Base-by-base conservation (phyloP, 768 basidiomycete species). In the Lentinus tigrinus region DNA sequence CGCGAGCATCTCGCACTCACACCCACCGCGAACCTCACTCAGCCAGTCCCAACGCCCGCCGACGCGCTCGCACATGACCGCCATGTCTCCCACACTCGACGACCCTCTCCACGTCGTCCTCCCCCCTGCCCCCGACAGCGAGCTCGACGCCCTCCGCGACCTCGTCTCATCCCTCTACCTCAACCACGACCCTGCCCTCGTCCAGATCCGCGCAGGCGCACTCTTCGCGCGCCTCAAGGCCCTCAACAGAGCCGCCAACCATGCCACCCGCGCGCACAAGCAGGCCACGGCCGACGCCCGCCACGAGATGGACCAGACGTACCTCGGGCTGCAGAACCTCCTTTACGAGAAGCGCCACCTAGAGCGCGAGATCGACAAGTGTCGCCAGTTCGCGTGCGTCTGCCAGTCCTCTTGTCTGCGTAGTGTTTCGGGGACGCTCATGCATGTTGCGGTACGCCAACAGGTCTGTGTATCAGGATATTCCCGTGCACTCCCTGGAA, bases 291-390 rank as follows among this genome's bases (percentile, higher is more conserved):
- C 78, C 8, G 89, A 88, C 28, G 88, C 91, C 3, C 79, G 93
- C 53, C 87, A 88, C 40, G 88, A 93, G 56, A 94, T 95, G 91
- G 93, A 95, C 74, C 87, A 93, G 73, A 87, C 91, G 0, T 85
- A 93, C 71, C 84, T 95, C 38, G 85, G 85, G 21, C 81, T 92
- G 28, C 92, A 95, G 73, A 95, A 95, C 63, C 76, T 94, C 36
- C 79, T 89, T 48, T 95, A 95, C 64, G 93, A 95, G 73, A 92
- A 91, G 69, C 81, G 91, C 26, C 92, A 95, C 67, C 83, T 95
- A 5, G 91, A 94, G 71, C 81, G 91, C 56, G 93, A 95, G 75
- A 95, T 95, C 36, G 89, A 92, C 65, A 93, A 94, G 69, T 95
- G 93, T 73, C 83, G 91, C 47, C 92, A 95, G 69, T 95, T 93